Conservation (phyloP, 2,329 filamentous ascomycete species). For the Exophiala sideris region DNA sequence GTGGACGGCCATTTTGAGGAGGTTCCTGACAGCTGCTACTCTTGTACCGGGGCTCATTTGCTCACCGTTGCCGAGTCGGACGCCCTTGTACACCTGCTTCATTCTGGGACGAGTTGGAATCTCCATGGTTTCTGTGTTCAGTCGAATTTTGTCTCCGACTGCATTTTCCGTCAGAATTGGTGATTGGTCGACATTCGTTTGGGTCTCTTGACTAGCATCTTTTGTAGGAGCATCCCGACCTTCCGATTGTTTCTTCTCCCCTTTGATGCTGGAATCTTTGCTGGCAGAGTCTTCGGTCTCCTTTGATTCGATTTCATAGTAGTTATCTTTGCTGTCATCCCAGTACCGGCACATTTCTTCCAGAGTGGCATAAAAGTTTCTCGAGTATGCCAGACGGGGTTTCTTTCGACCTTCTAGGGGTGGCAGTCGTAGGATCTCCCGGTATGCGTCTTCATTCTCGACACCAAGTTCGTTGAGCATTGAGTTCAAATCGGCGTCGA, state of each 20-base stretch:
- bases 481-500: conserved; percentile 30
- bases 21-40: conserved; percentile 53
- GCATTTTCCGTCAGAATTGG: not conserved
- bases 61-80: conserved; percentile 54
- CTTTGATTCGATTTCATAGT: conserved; percentile 43
- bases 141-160: not conserved
- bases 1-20: conserved; percentile 58
- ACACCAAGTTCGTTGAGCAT: conserved; percentile 47
- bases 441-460: conserved; percentile 57
- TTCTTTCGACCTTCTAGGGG: conserved; percentile 45
- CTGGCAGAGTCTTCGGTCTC: conserved; percentile 15
- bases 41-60: conserved; percentile 60
- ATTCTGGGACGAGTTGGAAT: conserved; percentile 18
- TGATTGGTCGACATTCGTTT: too few relatives aligned
- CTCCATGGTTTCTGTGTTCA: conserved; percentile 14
- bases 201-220: not conserved
- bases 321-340: conserved; percentile 58
- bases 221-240: conserved; percentile 13
- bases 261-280: conserved; percentile 15
- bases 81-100: conserved; percentile 51
- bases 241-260: conserved; percentile 15
- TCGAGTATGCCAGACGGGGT: conserved; percentile 53
- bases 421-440: conserved; percentile 50
- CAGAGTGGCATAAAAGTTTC: conserved; percentile 59
- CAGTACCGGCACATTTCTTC: conserved; percentile 61